phyloP scores from a whole-genome alignment of 768 basidiomycete genomes.

The Fomitopsis serialis region DNA sequence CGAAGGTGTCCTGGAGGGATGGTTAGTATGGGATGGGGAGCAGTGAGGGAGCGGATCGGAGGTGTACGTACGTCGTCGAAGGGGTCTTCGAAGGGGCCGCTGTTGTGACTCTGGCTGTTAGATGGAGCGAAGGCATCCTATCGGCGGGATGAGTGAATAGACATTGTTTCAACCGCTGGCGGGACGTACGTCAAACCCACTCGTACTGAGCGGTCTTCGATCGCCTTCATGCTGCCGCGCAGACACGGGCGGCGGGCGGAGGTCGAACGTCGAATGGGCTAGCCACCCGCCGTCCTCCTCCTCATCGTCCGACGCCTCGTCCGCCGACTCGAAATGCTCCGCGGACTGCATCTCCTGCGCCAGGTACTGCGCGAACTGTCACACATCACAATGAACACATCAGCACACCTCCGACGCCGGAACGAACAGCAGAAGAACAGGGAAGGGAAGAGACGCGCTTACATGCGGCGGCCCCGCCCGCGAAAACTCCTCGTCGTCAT shows the following conservation, averaged over 20 bases:
- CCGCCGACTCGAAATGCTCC: conserved; percentile 51
- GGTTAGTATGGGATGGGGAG: background rate
- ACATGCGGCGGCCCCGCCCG: conserved; percentile 42
- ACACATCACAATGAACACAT: background rate
- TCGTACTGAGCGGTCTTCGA: conserved; percentile 26
- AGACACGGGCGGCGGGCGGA: conserved; percentile 21
- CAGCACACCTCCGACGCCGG: background rate
- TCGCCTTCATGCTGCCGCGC: conserved; percentile 19
- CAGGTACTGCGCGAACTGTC: conserved; percentile 76
- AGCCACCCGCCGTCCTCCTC: conserved; percentile 78
- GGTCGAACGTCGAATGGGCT: conserved; percentile 66
- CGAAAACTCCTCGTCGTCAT: conserved; percentile 35
- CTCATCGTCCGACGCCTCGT: conserved; percentile 47
- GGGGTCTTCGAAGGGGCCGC: conserved; percentile 23
- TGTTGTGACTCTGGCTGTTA: background rate
- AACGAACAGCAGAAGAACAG: too few species aligned
- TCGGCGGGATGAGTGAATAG: background rate
- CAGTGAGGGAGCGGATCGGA: background rate
- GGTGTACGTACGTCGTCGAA: conserved; percentile 40
- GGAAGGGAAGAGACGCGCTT: conserved; percentile 16
- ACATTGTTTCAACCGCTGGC: background rate
- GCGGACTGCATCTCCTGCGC: conserved; percentile 66
- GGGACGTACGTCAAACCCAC: conserved; percentile 24
- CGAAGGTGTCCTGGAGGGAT: conserved; percentile 31
- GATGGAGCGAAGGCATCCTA: conserved; percentile 27